Conservation (phyloP, 371 early-diverging fungal genomes). For the Mortierella sp. region DNA sequence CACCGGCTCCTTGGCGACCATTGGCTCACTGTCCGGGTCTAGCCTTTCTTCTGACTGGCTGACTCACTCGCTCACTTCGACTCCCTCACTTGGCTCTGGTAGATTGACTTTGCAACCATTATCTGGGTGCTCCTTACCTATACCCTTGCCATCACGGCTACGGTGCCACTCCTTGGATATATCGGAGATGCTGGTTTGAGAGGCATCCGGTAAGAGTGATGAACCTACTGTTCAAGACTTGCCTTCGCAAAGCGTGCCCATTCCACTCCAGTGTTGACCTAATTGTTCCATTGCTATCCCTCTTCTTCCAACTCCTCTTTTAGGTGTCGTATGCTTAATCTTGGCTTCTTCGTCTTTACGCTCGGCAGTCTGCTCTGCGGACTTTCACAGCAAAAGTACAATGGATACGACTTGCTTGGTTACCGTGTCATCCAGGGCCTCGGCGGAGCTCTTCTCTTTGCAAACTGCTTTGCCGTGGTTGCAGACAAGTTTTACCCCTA, state of each 20-base stretch:
- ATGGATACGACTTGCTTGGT: constrained; percentile 40
- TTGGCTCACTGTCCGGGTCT: too few species aligned
- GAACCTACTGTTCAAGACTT: too few species aligned
- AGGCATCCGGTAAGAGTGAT: constrained; percentile 37
- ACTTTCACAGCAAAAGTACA: constrained; percentile 35
- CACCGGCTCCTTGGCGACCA: neutral
- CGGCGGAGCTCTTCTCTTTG: constrained; percentile 42
- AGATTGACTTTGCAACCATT: constrained; percentile 45
- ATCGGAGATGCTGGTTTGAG: constrained; percentile 42
- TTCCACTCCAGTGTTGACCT: neutral
- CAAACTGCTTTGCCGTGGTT: constrained; percentile 50
- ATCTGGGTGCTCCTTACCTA: constrained; percentile 46
- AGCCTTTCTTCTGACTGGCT: too few species aligned
- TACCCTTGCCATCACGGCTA: constrained; percentile 43
- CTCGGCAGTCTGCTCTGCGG: constrained; percentile 46
- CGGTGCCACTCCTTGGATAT: constrained; percentile 35
- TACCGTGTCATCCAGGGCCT: constrained; percentile 50
- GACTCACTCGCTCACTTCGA: neutral
- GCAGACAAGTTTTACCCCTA: constrained; percentile 50
- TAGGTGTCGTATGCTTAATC: constrained; percentile 50
- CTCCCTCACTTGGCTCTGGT: too few species aligned
- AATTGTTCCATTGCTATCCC: constrained; percentile 2
- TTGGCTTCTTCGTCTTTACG: constrained; percentile 47
- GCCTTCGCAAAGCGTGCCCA: too few species aligned
- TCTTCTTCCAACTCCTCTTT: constrained; percentile 1